Evolutionary conservation across 345 rosid species (phyloP), one percentile per base, ranked within the genome.

Genomic region (Orychophragmus violaceus): DNA sequence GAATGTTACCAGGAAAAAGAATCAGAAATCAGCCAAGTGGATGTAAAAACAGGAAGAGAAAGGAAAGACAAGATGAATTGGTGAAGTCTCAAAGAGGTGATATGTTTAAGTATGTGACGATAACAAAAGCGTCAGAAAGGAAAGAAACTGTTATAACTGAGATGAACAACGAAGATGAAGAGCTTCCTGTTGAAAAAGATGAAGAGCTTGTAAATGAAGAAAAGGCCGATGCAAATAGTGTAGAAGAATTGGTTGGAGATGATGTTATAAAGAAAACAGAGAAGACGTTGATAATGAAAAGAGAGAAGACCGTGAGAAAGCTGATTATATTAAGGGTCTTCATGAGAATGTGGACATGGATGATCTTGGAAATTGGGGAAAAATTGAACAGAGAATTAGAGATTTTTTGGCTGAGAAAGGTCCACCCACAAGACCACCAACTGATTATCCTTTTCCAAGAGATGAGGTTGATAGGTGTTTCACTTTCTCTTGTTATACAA

Each of bases 321-420:
- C 1, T 66, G 52, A 41, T 53, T 22, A 19, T 5, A 39, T 19
- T 8, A 18, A 5, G 2, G 5, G 5, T 19, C 3, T 37, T 27
- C 24, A 17, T 27, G 60, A 65, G 13, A 19, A 52, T 10, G n/a
- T 52, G 16, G 39, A 65, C 12, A 52, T 63, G 27, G 36, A 37
- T 51, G 37, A 51, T 64, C 49, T 9, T 36, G 49, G 18, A 16
- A 51, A 64, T 6, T 65, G 14, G 21, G 8, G 14, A 2, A 28
- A 19, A 1, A 39, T 66, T 25, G 50, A 66, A 1, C 1, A 27
- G 21, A 63, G 9, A 33, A 49, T 33, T 16, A 63, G 22, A 52
- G 29, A 37, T 41, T 18, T 6, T 66, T 39, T 66, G 6, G 61
- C 53, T 37, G 52, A 66, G 41, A 66, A 28, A 39, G 52, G 41